Evolutionary conservation across 495 filamentous ascomycete species (phyloP).

Genomic region (Cryomyces minteri): DNA sequence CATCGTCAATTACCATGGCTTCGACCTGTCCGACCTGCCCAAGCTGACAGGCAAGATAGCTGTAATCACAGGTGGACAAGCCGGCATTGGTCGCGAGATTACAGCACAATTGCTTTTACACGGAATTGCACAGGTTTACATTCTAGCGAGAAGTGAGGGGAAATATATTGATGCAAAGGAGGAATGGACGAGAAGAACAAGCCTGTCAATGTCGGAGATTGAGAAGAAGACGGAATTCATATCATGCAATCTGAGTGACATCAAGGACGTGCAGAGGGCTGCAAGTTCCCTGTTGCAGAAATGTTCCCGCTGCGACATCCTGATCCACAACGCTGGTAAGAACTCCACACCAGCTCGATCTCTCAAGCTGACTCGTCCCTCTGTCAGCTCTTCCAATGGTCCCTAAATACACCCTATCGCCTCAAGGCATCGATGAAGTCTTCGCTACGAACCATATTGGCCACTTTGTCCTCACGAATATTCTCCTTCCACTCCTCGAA

Average conservation of each 20-base stretch:
- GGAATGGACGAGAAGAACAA: slow-evolving; percentile 11
- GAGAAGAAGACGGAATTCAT: slow-evolving; percentile 17
- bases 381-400: neutral
- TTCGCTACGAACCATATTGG: slow-evolving; percentile 26
- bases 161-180: slow-evolving; percentile 12
- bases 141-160: slow-evolving; percentile 17
- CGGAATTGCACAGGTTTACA: slow-evolving; percentile 19
- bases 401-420: neutral
- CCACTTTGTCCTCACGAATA: slow-evolving; percentile 19
- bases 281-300: slow-evolving; percentile 3
- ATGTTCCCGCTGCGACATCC: slow-evolving; percentile 17
- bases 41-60: slow-evolving; percentile 18
- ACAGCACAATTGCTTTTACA: slow-evolving; percentile 23
- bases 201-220: slow-evolving; percentile 6
- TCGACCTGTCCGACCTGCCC: slow-evolving; percentile 15
- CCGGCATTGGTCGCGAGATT: slow-evolving; percentile 26
- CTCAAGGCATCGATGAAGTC: neutral
- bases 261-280: slow-evolving; percentile 13
- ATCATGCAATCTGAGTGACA: slow-evolving; percentile 17
- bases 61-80: slow-evolving; percentile 26
- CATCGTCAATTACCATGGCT: slow-evolving; percentile 12
- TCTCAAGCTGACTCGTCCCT: neutral
- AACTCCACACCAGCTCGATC: neutral
- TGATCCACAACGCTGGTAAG: slow-evolving; percentile 25
- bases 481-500: slow-evolving; percentile 19